Conservation (phyloP, 2,329 filamentous ascomycete genomes). For the Venturia nashicola region DNA sequence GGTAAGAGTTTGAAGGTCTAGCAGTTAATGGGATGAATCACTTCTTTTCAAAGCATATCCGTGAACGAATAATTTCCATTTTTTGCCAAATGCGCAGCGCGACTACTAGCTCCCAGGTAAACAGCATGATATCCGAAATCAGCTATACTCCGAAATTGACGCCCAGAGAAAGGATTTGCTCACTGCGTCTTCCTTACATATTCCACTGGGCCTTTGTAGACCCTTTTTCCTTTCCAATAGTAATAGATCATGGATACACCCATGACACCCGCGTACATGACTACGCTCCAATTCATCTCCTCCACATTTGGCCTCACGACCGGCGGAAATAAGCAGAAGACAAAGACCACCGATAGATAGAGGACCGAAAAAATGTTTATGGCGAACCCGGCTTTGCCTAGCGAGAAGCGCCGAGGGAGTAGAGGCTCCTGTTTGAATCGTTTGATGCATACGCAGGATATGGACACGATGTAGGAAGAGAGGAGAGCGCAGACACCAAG, state of each 20-base stretch:
- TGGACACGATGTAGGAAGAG: conserved; percentile 33
- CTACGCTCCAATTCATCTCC: conserved; percentile 37
- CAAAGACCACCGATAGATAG: conserved; percentile 27
- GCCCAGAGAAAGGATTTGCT: not conserved
- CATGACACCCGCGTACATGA: conserved; percentile 33
- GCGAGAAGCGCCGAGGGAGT: conserved; percentile 29
- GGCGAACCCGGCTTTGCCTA: conserved; percentile 32
- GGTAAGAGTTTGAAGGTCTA: not conserved
- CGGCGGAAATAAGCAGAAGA: conserved; percentile 34
- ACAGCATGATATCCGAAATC: not conserved
- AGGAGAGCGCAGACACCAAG: conserved; percentile 29
- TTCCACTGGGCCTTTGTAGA: conserved; percentile 24
- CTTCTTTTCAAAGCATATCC: not conserved
- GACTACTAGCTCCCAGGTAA: not conserved
- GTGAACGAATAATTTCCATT: not conserved
- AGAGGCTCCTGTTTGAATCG: conserved; percentile 29
- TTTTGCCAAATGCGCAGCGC: not conserved
- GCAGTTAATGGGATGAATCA: not conserved
- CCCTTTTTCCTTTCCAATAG: conserved; percentile 24
- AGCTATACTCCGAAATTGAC: not conserved
- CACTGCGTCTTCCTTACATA: conserved; percentile 9
- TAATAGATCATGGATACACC: conserved; percentile 33
- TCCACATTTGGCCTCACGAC: conserved; percentile 19
- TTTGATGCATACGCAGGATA: conserved; percentile 34
- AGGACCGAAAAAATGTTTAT: conserved; percentile 29